Evolutionary conservation across 2,329 filamentous ascomycete species (phyloP).

Genomic region (Aspergillus pseudoglaucus): DNA sequence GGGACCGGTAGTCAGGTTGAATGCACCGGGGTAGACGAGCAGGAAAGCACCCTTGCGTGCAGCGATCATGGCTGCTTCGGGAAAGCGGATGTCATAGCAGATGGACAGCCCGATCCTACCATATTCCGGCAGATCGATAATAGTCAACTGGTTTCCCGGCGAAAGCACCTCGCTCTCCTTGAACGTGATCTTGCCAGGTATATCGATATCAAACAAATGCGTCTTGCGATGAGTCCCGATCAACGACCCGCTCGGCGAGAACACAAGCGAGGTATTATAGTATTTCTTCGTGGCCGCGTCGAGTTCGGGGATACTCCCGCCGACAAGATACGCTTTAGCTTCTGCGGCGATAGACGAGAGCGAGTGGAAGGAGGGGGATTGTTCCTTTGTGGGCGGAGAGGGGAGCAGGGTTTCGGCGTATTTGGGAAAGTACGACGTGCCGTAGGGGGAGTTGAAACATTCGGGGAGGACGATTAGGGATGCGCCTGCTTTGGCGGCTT

Average conservation of each 20-base stretch:
- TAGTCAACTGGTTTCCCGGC: constrained; percentile 75
- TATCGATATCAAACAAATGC: constrained; percentile 96
- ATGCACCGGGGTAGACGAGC: constrained; percentile 90
- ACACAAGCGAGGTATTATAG: constrained; percentile 87
- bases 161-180: constrained; percentile 82
- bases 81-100: constrained; percentile 97
- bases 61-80: constrained; percentile 83
- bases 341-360: constrained; percentile 73
- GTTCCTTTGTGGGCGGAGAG: constrained; percentile 61
- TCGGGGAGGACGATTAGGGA: constrained; percentile 88
- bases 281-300: constrained; percentile 60
- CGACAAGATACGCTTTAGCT: constrained; percentile 72
- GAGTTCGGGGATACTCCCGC: constrained; percentile 86
- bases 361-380: constrained; percentile 79
- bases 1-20: constrained; percentile 88
- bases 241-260: constrained; percentile 68
- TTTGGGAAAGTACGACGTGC: constrained; percentile 78
- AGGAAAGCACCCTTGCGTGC: constrained; percentile 80
- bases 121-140: constrained; percentile 82
- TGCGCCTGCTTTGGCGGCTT: constrained; percentile 69
- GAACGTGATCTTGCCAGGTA: constrained; percentile 90
- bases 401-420: constrained; percentile 87
- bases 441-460: constrained; percentile 98
- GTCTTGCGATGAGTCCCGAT: constrained; percentile 89
- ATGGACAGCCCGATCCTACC: constrained; percentile 84